Evolutionary conservation across 2,329 filamentous ascomycete genomes (phyloP).

Genomic region (Dactylellina drechsleri): DNA sequence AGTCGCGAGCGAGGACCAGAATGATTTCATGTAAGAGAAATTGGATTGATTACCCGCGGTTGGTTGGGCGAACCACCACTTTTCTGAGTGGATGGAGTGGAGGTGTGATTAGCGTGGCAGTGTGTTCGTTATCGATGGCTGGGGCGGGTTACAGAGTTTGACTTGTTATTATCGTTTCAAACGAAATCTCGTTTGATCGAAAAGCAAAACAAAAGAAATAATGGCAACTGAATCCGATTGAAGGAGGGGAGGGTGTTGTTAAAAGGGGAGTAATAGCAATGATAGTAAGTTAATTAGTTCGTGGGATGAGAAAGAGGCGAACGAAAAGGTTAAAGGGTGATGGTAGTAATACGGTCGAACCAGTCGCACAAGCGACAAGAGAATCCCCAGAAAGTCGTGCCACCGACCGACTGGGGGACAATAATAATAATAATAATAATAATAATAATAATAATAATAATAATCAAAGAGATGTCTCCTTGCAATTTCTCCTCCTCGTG

Average conservation of each 20-base stretch:
- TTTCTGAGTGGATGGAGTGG: not conserved
- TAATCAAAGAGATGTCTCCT: conserved; percentile 3
- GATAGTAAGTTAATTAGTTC: too few relatives aligned
- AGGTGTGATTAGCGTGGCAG: not conserved
- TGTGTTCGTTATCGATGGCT: conserved; percentile 18
- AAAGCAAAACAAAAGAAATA: conserved; percentile 4
- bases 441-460: not conserved
- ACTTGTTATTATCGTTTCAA: conserved; percentile 11
- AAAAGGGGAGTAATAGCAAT: not conserved
- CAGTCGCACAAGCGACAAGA: conserved; percentile 19
- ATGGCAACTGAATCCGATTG: not conserved
- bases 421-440: conserved; percentile 9
- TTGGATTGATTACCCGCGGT: not conserved
- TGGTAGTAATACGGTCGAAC: not conserved
- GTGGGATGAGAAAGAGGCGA: too few relatives aligned
- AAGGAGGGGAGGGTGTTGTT: not conserved
- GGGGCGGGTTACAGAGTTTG: conserved; percentile 4
- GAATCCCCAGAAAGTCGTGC: not conserved
- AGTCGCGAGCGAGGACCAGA: conserved; percentile 44
- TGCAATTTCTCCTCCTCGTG: conserved; percentile 24
- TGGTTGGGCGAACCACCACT: too few relatives aligned
- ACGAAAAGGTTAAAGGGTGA: not conserved
- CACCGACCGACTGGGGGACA: not conserved
- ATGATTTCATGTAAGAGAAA: conserved; percentile 44
- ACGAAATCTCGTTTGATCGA: conserved; percentile 7